phyloP scores from a whole-genome alignment of 1,284 basidiomycete genomes.

The Earliella scabrosa region DNA sequence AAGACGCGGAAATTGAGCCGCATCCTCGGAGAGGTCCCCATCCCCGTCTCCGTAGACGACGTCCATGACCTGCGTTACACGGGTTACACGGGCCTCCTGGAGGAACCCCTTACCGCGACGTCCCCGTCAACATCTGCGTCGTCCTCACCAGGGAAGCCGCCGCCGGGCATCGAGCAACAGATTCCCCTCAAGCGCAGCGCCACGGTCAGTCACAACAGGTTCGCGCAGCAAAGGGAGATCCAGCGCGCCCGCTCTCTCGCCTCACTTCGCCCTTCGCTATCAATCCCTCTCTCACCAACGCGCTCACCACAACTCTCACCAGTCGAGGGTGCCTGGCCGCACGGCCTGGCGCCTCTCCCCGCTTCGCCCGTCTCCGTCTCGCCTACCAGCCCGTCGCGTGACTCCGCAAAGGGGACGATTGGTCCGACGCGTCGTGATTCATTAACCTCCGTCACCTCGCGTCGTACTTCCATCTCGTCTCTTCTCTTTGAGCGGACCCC shows the following conservation, averaged over 20 bases:
- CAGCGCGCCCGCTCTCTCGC: constrained; percentile 32
- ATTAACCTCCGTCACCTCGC: constrained; percentile 1
- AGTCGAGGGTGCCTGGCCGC: constrained; percentile 21
- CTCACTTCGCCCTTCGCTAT: constrained; percentile 27
- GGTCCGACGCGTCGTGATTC: constrained; percentile 22
- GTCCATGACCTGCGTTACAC: constrained; percentile 14
- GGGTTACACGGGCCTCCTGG: constrained; percentile 19
- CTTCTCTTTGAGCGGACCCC: constrained; percentile 26
- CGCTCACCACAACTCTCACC: constrained; percentile 24
- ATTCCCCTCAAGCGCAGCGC: constrained; percentile 29
- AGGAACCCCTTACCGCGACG: constrained; percentile 15
- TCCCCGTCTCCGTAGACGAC: constrained; percentile 25
- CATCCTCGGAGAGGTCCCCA: constrained; percentile 43
- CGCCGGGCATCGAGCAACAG: constrained; percentile 5
- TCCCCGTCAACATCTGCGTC: constrained; percentile 19
- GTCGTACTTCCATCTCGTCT: constrained; percentile 24
- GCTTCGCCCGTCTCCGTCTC: constrained; percentile 9
- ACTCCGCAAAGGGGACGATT: neutral
- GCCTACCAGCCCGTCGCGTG: constrained; percentile 1
- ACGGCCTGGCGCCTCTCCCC: constrained; percentile 13
- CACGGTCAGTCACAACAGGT: constrained; percentile 24
- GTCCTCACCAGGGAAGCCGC: constrained; percentile 10
- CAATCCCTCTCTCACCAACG: too few species aligned
- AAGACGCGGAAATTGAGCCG: constrained; percentile 48
- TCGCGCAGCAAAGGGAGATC: constrained; percentile 14